These are phyloP conservation scores for Penicillium sclerotiorum DNA, from an alignment of 2,329 filamentous ascomycete species.

Conservation along the genomic window DNA sequence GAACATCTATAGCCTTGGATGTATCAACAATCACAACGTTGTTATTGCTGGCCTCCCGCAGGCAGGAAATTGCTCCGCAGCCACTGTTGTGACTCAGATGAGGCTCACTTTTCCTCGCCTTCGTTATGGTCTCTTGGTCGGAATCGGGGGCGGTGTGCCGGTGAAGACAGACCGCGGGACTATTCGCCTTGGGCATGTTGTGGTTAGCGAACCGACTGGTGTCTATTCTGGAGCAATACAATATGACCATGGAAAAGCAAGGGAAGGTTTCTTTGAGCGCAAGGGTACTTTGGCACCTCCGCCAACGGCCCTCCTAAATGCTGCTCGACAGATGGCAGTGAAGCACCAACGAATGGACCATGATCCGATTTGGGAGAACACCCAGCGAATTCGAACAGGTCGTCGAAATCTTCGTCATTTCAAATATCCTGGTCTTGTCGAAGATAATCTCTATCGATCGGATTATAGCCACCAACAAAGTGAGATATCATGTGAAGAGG, in stretches of 20 bases:
- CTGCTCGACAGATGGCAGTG: background rate
- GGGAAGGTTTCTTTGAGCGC: background rate
- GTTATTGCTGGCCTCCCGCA: slow-evolving; percentile 17
- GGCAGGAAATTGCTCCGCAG: slow-evolving; percentile 15
- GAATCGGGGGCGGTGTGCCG: background rate
- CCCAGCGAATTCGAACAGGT: background rate
- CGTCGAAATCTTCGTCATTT: background rate
- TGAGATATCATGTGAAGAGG: background rate
- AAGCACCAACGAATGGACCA: background rate
- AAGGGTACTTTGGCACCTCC: background rate
- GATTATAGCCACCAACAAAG: background rate
- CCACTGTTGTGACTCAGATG: background rate
- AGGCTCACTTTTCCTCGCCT: background rate
- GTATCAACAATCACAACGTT: background rate
- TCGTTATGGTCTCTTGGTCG: background rate
- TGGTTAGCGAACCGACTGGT: slow-evolving; percentile 19
- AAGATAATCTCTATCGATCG: background rate
- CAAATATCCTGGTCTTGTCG: background rate
- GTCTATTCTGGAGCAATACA: background rate
- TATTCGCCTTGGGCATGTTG: slow-evolving; percentile 25
- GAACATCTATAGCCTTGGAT: slow-evolving; percentile 17
- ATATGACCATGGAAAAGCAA: slow-evolving; percentile 12
- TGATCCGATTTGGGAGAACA: background rate
- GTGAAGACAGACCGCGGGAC: slow-evolving; percentile 9
- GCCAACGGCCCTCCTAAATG: background rate